Base-by-base conservation (phyloP, 2,329 filamentous ascomycete genomes). In the Coleophoma eucalyptorum region DNA sequence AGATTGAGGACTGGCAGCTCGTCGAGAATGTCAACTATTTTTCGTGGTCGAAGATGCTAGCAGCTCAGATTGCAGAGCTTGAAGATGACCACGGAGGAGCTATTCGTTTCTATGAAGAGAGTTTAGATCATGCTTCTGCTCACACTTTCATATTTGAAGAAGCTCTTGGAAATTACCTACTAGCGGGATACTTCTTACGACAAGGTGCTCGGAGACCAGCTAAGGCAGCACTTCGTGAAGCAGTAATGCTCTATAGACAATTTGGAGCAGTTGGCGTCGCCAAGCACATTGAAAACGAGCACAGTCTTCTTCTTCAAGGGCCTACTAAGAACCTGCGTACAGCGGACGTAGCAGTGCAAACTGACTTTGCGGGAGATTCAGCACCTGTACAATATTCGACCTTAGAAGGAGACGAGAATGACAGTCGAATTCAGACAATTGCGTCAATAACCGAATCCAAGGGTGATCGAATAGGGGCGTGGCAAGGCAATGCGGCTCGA, bases 1-100 rank as follows among this genome's bases (percentile, higher is more conserved):
- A 78, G 64, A 83, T 90, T 49, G 77, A 83, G 54, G 75, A 81
- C 46, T 89, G 85, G 74, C 77, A 83, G 46, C 64, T 73, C 1
- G 75, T 87, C 26, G 86, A 81, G 15, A 76, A 85, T 46, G 76
- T 88, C 59, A 92, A 92, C 66, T 92, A 90, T 64, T 69, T 83
- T 10, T 71, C 79, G 1, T 91, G 86, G 84, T 81, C 85, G 4
- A 80, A 78, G 51, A 70, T 90, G 13, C 72, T 93, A 0, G 78
- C 83, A 49, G 88, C 86, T 1, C 84, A 90, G 58, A 71, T 89
- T 16, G 76, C 80, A 3, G 88, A 92, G 58, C 71, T 89, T 50
- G 70, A 73, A 5, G 69, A 69, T 7, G 70, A 85, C 33, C 76
- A 83, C 53, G 83, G 80, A 3, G 62, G 67, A 2, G 83, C 86